A percentile compares a stretch with the other conserved stretches of the same genome.
These are phyloP conservation scores for Aspergillus asperescens DNA, from an alignment of 495 filamentous ascomycete species.

Conservation along the genomic window DNA sequence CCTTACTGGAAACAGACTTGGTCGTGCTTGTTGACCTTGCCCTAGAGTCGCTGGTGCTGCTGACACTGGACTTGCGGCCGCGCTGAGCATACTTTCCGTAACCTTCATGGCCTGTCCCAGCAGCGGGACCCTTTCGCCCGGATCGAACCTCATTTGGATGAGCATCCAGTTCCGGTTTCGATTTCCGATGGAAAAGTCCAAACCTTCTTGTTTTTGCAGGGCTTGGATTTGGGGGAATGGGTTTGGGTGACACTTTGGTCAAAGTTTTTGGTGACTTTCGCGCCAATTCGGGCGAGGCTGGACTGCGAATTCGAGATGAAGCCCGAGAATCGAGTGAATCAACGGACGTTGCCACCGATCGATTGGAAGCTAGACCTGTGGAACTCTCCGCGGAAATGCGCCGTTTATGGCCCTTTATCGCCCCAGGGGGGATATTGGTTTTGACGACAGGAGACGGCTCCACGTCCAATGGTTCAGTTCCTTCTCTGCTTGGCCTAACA, in stretches of 20 bases:
- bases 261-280: constrained; percentile 30
- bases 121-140: constrained; percentile 73
- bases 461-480: constrained; percentile 61
- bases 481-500: constrained; percentile 72
- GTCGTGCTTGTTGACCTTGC: constrained; percentile 54
- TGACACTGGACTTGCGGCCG: constrained; percentile 44
- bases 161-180: constrained; percentile 58
- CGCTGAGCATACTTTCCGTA: constrained; percentile 69
- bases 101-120: constrained; percentile 94
- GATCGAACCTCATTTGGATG: constrained; percentile 49
- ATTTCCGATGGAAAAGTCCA: constrained; percentile 69
- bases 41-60: constrained; percentile 41
- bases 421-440: constrained; percentile 59
- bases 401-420: constrained; percentile 38
- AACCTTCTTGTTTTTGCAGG: constrained; percentile 51
- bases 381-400: constrained; percentile 39
- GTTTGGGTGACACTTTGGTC: constrained; percentile 21
- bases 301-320: constrained; percentile 38
- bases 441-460: constrained; percentile 66
- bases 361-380: constrained; percentile 10
- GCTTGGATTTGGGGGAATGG: constrained; percentile 21
- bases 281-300: constrained; percentile 29
- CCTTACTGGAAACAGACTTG: constrained; percentile 48
- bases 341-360: constrained; percentile 32
- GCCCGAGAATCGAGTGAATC: constrained; percentile 35